phyloP scores from a whole-genome alignment of 139 green algal genomes.

The Chlamydomonas urium region DNA sequence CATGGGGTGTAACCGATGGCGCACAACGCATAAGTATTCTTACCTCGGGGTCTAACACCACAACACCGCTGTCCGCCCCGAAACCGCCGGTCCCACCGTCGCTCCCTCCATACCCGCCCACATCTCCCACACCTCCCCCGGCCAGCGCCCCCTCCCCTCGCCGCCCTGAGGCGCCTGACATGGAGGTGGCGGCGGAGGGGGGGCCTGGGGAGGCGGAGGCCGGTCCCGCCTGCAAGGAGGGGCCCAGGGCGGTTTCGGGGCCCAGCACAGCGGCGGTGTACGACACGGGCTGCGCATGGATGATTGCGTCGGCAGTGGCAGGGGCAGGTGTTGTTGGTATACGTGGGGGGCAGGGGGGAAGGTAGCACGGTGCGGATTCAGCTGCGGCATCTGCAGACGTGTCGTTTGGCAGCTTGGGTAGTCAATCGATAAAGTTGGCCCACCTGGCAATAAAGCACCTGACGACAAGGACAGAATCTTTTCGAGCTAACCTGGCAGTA shows the following conservation, averaged over 20 bases:
- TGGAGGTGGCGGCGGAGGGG: neutral
- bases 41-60: constrained; percentile 68
- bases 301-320: neutral
- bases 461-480: neutral
- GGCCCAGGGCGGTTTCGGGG: no score
- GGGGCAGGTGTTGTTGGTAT: no score
- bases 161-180: neutral
- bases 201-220: no score
- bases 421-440: no score
- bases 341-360: no score
- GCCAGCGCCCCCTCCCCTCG: neutral
- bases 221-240: no score
- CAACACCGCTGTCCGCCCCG: constrained; percentile 16
- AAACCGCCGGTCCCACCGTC: constrained; percentile 9
- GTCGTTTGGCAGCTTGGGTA: no score
- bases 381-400: no score
- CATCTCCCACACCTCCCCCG: neutral
- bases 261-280: constrained; percentile 11
- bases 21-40: no score
- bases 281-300: neutral
- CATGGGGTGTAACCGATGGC: no score
- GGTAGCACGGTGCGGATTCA: no score
- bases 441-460: neutral
- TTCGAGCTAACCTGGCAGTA: neutral
- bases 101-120: neutral